A percentile compares a stretch with the other conserved stretches of the same genome.
Evolutionary conservation across 345 rosid genomes (phyloP).

Genomic region (Excoecaria agallocha): DNA sequence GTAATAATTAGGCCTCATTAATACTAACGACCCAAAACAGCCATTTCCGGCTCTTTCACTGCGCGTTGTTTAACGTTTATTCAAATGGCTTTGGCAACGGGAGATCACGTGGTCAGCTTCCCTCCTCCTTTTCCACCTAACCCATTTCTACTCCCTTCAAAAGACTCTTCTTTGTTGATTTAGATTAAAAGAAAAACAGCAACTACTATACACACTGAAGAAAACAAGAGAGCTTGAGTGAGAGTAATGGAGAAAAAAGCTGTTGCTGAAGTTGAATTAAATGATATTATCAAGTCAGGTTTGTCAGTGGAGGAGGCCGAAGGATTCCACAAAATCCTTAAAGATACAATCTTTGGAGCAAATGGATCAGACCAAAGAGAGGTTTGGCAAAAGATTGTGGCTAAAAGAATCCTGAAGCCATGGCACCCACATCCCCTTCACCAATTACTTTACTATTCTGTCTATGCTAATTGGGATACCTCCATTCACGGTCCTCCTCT

Average conservation of each 20-base stretch:
- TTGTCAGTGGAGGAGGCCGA: slow-evolving; percentile 43
- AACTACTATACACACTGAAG: too few relatives aligned
- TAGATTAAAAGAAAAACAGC: too few relatives aligned
- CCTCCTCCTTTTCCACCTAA: too few relatives aligned
- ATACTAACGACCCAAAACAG: too few relatives aligned
- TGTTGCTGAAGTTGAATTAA: slow-evolving; percentile 42
- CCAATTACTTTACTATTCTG: slow-evolving; percentile 66
- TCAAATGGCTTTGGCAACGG: too few relatives aligned
- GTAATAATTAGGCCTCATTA: too few relatives aligned
- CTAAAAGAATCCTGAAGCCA: slow-evolving; percentile 52
- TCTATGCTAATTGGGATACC: slow-evolving; percentile 65
- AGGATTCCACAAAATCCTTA: slow-evolving; percentile 33
- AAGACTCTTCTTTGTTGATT: too few relatives aligned
- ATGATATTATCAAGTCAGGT: slow-evolving; percentile 55
- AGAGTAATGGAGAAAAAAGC: slow-evolving; percentile 24
- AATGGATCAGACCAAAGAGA: slow-evolving; percentile 44
- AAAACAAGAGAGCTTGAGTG: neutral
- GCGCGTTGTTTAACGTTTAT: too few relatives aligned
- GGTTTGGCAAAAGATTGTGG: slow-evolving; percentile 59
- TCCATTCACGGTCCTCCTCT: slow-evolving; percentile 67
- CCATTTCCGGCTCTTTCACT: too few relatives aligned
- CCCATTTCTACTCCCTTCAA: too few relatives aligned
- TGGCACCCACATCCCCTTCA: slow-evolving; percentile 68
- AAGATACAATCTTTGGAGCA: slow-evolving; percentile 25
- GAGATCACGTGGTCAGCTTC: too few relatives aligned